Evolutionary conservation across 257 asterid genomes (phyloP), one percentile per base, ranked within the genome.

Genomic region (Ophiorrhiza pumila): DNA sequence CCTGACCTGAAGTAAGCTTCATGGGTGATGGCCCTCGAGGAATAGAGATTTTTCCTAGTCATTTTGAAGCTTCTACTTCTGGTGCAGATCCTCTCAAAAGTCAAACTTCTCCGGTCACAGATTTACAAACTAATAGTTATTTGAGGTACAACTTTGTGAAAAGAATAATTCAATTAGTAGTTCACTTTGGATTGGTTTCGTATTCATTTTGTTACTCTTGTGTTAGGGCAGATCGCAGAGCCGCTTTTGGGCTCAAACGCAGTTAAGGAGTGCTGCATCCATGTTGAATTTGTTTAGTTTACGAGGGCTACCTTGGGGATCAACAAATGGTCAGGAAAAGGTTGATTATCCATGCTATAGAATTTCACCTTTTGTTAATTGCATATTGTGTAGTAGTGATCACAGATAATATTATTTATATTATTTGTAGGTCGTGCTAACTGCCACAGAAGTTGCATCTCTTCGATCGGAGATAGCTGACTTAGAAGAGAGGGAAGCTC

Each of bases 391-490:
- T 37, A 72, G 13, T 50, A 35, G 47, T 37, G 45, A 56, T 23
- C 12, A 63, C 1, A 22, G 64, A 50, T 69, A 45, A 14, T 35
- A 46, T 65, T 23, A 45, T 53, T 74, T 68, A 14, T 35, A 46
- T 65, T 23, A 45, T 53, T 74, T 68, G 68, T 85, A 95, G 99
- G 97, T 92, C 71, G 87, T 87, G 53, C 77, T 95, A 69, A 87
- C 86, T 86, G 91, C 90, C 65, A 92, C 78, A 68, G 98, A 95
- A 85, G 96, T 95, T 47, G 97, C 84, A 79, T 91, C 99, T 79
- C 97, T 95, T 56, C 96, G 96, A 68, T 95, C 99, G 15, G 99
- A 95, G 83, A 83, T 95, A 75, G 79, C 85, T 68, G 83, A 81
- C 77, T 75, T 90, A 74, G 98, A 95, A 82, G 98, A 91, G 80